Conservation (phyloP, 306 rosid genomes). For the Herpetospermum pedunculosum region DNA sequence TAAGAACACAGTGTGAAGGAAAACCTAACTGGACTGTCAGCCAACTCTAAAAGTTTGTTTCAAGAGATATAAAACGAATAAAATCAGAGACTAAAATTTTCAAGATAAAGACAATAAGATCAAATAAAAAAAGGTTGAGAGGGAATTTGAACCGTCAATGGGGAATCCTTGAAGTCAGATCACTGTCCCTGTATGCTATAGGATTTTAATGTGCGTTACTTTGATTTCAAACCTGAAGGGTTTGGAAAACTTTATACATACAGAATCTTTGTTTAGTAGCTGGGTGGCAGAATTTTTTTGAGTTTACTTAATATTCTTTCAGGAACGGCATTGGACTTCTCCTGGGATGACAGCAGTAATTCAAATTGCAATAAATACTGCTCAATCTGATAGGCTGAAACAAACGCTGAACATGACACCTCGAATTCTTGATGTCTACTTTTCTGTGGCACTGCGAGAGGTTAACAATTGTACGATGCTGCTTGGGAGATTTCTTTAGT, state of each 20-base stretch:
- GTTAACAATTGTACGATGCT: slow-evolving; percentile 70
- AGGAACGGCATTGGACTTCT: slow-evolving; percentile 98
- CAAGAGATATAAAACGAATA: neutral
- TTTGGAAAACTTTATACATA: neutral
- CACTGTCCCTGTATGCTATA: neutral
- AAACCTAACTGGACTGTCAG: neutral
- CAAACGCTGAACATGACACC: slow-evolving; percentile 56
- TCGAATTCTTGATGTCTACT: slow-evolving; percentile 62
- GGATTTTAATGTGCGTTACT: neutral
- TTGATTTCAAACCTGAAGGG: neutral
- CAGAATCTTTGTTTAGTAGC: neutral
- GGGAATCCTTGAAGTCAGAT: neutral
- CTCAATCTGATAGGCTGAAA: slow-evolving; percentile 77
- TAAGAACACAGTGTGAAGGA: neutral
- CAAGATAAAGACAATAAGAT: neutral
- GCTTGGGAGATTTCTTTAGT: slow-evolving; percentile 9
- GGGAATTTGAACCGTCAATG: neutral
- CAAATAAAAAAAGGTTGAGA: neutral
- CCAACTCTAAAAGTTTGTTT: neutral
- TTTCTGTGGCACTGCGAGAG: slow-evolving; percentile 49
- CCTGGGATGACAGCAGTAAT: slow-evolving; percentile 60
- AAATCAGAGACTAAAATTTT: neutral
- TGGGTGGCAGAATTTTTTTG: slow-evolving; percentile 2
- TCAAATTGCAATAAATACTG: slow-evolving; percentile 46
- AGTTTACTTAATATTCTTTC: slow-evolving; percentile 18